A percentile compares a stretch with the other conserved stretches of the same genome.
Evolutionary conservation across 83 land plant genomes (phyloP).

Genomic region (Picea abies): DNA sequence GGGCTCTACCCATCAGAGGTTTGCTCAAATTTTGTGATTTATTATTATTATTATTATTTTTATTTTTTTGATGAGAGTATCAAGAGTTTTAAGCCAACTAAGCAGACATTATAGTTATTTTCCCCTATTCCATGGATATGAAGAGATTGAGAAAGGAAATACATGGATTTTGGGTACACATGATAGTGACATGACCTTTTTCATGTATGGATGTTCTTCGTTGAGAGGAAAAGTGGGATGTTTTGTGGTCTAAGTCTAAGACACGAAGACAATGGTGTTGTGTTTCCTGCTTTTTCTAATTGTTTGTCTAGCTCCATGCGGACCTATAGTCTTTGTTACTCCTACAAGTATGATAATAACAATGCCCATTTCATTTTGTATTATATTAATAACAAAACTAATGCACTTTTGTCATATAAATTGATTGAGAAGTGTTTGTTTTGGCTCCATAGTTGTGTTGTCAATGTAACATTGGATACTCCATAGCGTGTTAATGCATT

Average conservation of each 20-base stretch:
- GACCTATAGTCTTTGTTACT: background rate
- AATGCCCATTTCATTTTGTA: background rate
- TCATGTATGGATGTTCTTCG: slow-evolving; percentile 14
- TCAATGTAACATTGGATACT: background rate
- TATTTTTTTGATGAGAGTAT: background rate
- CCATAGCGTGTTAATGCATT: background rate
- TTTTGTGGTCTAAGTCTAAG: background rate
- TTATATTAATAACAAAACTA: background rate
- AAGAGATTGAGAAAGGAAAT: slow-evolving; percentile 1
- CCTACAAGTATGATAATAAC: background rate
- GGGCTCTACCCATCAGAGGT: background rate
- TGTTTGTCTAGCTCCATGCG: background rate
- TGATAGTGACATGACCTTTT: background rate
- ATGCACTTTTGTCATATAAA: background rate
- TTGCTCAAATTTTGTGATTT: background rate
- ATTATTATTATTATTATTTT: too few relatives aligned
- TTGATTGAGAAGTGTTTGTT: background rate
- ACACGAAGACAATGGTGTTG: background rate
- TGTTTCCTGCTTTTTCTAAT: background rate
- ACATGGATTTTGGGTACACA: background rate
- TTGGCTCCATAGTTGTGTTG: background rate
- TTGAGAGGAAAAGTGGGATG: background rate
- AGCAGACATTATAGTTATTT: background rate
- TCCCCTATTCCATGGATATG: background rate
- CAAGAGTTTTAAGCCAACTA: background rate